Conservation (phyloP, 129 eudicot genomes). For the Artemisia annua region DNA sequence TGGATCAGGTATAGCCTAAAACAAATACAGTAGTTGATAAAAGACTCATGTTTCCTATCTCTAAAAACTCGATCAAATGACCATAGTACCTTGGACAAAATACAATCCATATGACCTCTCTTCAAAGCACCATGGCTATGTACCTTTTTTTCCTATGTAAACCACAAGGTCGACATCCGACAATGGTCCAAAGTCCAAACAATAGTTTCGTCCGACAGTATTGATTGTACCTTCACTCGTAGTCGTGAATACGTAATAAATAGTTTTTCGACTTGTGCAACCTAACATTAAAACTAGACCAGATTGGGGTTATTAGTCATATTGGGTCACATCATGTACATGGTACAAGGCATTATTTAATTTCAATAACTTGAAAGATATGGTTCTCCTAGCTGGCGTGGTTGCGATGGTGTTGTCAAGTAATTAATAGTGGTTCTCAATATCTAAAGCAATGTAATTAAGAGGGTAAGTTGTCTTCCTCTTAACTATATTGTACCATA, state of each 20-base stretch:
- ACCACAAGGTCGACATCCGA: not conserved
- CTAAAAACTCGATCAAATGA: not conserved
- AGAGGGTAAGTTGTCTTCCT: conserved; percentile 33
- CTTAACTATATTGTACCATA: not conserved
- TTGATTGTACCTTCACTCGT: not conserved
- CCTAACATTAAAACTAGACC: not conserved
- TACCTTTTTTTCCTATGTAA: not conserved
- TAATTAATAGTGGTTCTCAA: conserved; percentile 23
- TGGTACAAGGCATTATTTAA: not conserved
- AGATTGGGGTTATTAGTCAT: not conserved
- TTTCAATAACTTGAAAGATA: conserved; percentile 9
- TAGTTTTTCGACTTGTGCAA: not conserved
- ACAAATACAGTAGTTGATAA: not conserved
- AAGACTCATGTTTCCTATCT: not conserved
- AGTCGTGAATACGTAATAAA: too few species aligned
- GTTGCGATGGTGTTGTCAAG: conserved; percentile 33
- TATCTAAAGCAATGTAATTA: conserved; percentile 38
- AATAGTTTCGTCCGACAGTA: not conserved
- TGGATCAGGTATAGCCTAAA: not conserved
- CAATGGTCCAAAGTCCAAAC: not conserved
- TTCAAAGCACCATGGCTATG: not conserved
- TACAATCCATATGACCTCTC: not conserved
- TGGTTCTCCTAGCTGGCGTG: conserved; percentile 20
- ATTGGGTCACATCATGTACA: conserved; percentile 19
- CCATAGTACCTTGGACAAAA: not conserved